A percentile compares a stretch with the other conserved stretches of the same genome.
phyloP scores from a whole-genome alignment of 352 stramenopile genomes.

The Globisporangium sylvaticum region DNA sequence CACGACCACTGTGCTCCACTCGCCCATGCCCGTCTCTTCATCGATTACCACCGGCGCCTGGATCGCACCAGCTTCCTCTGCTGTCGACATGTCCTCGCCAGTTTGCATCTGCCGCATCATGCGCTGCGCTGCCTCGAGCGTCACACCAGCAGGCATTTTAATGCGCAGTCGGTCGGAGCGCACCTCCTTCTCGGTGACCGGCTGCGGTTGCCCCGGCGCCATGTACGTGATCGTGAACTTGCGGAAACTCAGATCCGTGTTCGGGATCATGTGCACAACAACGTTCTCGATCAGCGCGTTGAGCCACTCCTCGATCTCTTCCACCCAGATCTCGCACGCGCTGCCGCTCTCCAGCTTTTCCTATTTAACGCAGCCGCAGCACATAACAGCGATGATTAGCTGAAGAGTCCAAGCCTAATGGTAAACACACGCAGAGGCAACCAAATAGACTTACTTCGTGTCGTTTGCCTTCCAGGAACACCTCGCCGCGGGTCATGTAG shows the following conservation, averaged over 20 bases:
- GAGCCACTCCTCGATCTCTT: conserved; percentile 71
- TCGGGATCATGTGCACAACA: conserved; percentile 54
- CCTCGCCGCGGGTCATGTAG: conserved; percentile 57
- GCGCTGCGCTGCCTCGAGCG: conserved; percentile 57
- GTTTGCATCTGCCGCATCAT: conserved; percentile 49
- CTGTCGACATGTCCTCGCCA: conserved; percentile 19
- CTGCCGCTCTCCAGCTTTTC: conserved; percentile 60
- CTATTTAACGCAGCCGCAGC: conserved; percentile 6
- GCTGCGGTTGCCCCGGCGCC: conserved; percentile 27
- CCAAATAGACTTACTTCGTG: conserved; percentile 34
- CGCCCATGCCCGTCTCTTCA: conserved; percentile 73
- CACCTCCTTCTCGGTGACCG: conserved; percentile 48
- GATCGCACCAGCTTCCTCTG: conserved; percentile 8
- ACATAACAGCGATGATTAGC: neutral
- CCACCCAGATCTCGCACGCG: conserved; percentile 79
- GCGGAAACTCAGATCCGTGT: conserved; percentile 60
- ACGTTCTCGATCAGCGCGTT: conserved; percentile 67
- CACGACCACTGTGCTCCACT: conserved; percentile 78
- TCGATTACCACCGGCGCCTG: conserved; percentile 36
- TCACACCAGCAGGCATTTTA: conserved; percentile 52
- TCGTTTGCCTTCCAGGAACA: conserved; percentile 80
- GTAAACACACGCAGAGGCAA: neutral
- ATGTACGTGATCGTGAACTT: conserved; percentile 70
- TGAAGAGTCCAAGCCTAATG: neutral
- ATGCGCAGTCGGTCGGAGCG: conserved; percentile 63